A percentile compares a stretch with the other conserved stretches of the same genome.
phyloP scores from a whole-genome alignment of 2,329 filamentous ascomycete genomes.

The Trichophyton verrucosum region DNA sequence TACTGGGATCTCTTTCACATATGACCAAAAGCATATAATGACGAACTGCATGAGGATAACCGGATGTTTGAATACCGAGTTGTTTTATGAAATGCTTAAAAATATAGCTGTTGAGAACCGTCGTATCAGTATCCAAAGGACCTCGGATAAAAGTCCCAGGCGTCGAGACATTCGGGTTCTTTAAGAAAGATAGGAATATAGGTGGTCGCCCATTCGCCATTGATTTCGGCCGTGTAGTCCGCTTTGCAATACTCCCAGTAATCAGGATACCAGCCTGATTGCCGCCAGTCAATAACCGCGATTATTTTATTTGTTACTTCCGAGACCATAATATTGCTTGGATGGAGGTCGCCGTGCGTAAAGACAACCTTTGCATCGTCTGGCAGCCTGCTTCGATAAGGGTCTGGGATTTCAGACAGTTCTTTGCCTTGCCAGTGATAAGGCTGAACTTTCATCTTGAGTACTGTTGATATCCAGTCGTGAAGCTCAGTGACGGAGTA shows the following conservation, averaged over 20 bases:
- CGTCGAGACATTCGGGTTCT: constrained; percentile 5
- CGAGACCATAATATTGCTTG: constrained; percentile 23
- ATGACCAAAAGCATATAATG: too few relatives aligned
- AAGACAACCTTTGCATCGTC: constrained; percentile 24
- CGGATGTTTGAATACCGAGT: too few relatives aligned
- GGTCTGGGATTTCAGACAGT: constrained; percentile 20
- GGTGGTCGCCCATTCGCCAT: constrained; percentile 3
- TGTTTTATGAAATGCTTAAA: too few relatives aligned
- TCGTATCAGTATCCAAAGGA: too few relatives aligned
- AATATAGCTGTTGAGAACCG: too few relatives aligned
- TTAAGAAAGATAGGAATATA: constrained; percentile 6
- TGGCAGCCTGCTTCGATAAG: constrained; percentile 21
- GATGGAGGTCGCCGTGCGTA: constrained; percentile 27
- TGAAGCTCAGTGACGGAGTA: constrained; percentile 21
- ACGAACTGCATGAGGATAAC: background rate
- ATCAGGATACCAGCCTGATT: constrained; percentile 16
- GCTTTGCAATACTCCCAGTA: constrained; percentile 9
- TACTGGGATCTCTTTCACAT: too few relatives aligned
- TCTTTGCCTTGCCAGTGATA: constrained; percentile 9
- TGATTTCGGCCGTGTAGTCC: constrained; percentile 1
- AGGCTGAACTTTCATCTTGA: too few relatives aligned
- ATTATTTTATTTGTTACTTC: constrained; percentile 15
- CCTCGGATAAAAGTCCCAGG: constrained; percentile 5
- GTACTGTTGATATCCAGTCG: too few relatives aligned
- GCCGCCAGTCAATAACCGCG: constrained; percentile 20